Base-by-base conservation (phyloP, 768 basidiomycete species). In the Boletus barrowsii region DNA sequence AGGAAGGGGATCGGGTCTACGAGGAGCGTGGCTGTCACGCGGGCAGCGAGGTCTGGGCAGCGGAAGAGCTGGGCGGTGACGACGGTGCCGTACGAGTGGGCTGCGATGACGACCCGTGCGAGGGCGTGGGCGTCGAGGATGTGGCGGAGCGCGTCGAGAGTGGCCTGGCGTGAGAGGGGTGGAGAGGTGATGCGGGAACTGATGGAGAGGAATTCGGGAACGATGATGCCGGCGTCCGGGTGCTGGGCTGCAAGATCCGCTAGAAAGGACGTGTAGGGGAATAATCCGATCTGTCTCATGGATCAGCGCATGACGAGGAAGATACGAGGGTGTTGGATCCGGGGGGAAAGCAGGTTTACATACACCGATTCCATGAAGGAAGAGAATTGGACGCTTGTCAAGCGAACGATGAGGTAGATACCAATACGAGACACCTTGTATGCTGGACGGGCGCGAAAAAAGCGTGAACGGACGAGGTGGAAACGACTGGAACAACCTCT, bases 311-410 rank as follows among this genome's bases (percentile, higher is more conserved):
- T 29, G 29, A 29, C 29, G 8, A 29, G 29, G 29, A 29, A 9
- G 29, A 29, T 29, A 29, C 3, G 9, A 7, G 29, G 29, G 29
- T 29, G 29, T 29, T 29, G 29, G 8, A 29, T 29, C 29, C 9
- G 2, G 8, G 22, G n/a, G 9, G 8, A 29, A 9, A 29, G 26
- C 26, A 17, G 22, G 22, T 22, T 22, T 20, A 54, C 60, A n/a
- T 68, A 85, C 83, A 10, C 86, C 86, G n/a, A 87, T 80, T 10
- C 86, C 86, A 51, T 88, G 86, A 1, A 88, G 59, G 61, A 87
- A 85, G n/a, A 87, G 64, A 10, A 88, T 68, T 0, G 85, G 83
- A 10, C 72, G 68, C 55, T 79, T 81, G 2, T 71, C 71, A 10
- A 47, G 49, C 5, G 81, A 78, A 33, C 68, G 72, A 54, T 86